Percentiles rank a stretch among this genome's conserved stretches.
These are phyloP conservation scores for Trichophyton rubrum DNA, from an alignment of 2,329 filamentous ascomycete species.

Conservation along the genomic window DNA sequence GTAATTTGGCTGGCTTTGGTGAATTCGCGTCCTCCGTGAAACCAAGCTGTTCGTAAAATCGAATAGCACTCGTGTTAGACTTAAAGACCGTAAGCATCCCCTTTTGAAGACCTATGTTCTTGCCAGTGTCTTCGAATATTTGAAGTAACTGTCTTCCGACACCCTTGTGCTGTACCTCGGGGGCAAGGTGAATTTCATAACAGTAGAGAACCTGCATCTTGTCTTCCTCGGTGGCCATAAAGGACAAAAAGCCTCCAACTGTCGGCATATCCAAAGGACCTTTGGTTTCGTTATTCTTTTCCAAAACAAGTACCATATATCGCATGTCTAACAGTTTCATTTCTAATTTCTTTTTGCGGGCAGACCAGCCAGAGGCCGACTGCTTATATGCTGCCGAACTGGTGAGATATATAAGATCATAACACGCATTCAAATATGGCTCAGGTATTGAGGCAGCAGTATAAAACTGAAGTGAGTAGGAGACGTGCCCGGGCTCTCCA, in stretches of 20 bases:
- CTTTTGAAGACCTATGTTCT: slow-evolving; percentile 38
- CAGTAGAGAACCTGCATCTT: slow-evolving; percentile 47
- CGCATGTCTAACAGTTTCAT: slow-evolving; percentile 48
- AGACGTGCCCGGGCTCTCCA: neutral
- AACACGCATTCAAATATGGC: slow-evolving; percentile 38
- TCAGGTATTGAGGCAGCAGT: slow-evolving; percentile 27
- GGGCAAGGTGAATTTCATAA: slow-evolving; percentile 48
- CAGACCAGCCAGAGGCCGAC: slow-evolving; percentile 44
- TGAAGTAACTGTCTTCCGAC: slow-evolving; percentile 41
- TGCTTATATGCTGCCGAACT: slow-evolving; percentile 41
- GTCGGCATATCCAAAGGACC: slow-evolving; percentile 10
- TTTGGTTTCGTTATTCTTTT: neutral
- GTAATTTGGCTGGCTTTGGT: slow-evolving; percentile 37
- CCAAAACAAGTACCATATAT: slow-evolving; percentile 40
- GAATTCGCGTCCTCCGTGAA: slow-evolving; percentile 42
- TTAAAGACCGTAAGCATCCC: slow-evolving; percentile 50
- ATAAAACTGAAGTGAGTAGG: slow-evolving; percentile 21
- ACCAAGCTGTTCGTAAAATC: slow-evolving; percentile 41
- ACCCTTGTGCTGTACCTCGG: slow-evolving; percentile 35
- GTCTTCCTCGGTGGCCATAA: slow-evolving; percentile 47
- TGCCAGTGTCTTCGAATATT: slow-evolving; percentile 37
- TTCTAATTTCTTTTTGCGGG: slow-evolving; percentile 41
- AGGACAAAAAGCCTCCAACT: slow-evolving; percentile 37
- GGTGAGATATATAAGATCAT: slow-evolving; percentile 42
- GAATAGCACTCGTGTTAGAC: slow-evolving; percentile 36